Evolutionary conservation across 768 basidiomycete species (phyloP).

Genomic region (Boletales sp.): DNA sequence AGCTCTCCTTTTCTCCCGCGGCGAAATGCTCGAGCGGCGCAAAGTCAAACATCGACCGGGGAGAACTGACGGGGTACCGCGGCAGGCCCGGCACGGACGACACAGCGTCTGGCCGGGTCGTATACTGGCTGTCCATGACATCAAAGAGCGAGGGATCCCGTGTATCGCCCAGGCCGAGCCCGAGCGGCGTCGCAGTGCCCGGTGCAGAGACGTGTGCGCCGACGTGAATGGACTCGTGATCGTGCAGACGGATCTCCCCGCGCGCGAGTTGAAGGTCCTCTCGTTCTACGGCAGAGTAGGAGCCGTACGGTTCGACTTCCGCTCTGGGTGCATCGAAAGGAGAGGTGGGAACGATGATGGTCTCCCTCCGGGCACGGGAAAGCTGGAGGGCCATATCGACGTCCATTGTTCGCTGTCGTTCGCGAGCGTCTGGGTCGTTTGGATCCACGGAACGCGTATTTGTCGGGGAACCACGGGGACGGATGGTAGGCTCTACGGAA

Average conservation of each 20-base stretch:
- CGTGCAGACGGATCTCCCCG: conserved; percentile 20
- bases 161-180: conserved; percentile 37
- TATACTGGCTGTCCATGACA: conserved; percentile 14
- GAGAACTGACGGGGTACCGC: conserved; percentile 61
- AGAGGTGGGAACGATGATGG: conserved; percentile 39
- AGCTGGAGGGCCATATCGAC: conserved; percentile 88
- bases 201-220: conserved; percentile 1
- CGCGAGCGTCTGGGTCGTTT: conserved; percentile 70
- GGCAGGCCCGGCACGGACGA: conserved; percentile 49
- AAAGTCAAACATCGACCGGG: conserved; percentile 69
- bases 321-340: conserved; percentile 31
- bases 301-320: conserved; percentile 35
- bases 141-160: conserved; percentile 51
- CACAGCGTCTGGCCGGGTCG: conserved; percentile 28
- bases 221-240: conserved; percentile 8
- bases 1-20: conserved; percentile 55
- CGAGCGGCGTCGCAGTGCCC: conserved; percentile 17
- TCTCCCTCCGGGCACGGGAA: conserved; percentile 67
- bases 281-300: conserved; percentile 48
- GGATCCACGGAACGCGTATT: conserved; percentile 60
- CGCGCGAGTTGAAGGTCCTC: conserved; percentile 42
- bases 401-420: conserved; percentile 91
- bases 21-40: conserved; percentile 74
- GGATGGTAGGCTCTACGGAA: conserved; percentile 37
- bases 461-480: conserved; percentile 58